Base-by-base conservation (phyloP, 2,329 filamentous ascomycete genomes). In the Chaetomium globosum region DNA sequence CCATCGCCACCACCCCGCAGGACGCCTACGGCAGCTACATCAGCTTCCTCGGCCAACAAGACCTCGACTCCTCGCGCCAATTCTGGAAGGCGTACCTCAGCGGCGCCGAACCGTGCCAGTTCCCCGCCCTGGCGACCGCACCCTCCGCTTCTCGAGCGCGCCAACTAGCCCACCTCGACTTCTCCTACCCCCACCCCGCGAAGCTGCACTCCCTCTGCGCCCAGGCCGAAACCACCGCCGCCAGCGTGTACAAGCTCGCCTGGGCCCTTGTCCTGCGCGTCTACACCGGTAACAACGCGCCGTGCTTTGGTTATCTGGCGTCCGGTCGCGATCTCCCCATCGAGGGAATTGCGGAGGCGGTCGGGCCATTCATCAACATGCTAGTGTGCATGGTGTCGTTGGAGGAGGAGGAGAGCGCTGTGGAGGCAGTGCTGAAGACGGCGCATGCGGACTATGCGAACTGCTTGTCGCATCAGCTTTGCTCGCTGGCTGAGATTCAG, bases 301-400 rank as follows among this genome's bases (percentile, higher is more conserved):
- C 61, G 13, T 72, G 70, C 33, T 72, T 72, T 56, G 69, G 69
- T 9, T 72, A 71, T 43, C 61, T 71, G 33, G 67, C 69, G 2
- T 70, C 70, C 7, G 70, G 68, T 1, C 69, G 70, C 30, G 69
- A 72, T 39, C 65, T 69, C 0, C 70, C 70, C 0, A 63, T 72
- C 48, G 46, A 63, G 8, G 69, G 66, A 0, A 68, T 70, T 16
- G 59, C 67, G 28, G 57, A 66, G n/a, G 68, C 69, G n/a, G 68
- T 72, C 23, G 70, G 70, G 6, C 69, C 69, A 2, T 71, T 72
- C 46, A 71, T 72, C 39, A 70, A 71, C 39, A 72, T 71, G 69
- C 66, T 72, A 0, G 68, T 65, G 75, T 65, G 63, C 52, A 57
- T 57, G 57, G 30, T 7, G 52, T 78, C 19, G 23, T 36, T 67